Evolutionary conservation across 2,329 filamentous ascomycete species (phyloP), one percentile per base, ranked within the genome.

Genomic region (Colletotrichum sp.): DNA sequence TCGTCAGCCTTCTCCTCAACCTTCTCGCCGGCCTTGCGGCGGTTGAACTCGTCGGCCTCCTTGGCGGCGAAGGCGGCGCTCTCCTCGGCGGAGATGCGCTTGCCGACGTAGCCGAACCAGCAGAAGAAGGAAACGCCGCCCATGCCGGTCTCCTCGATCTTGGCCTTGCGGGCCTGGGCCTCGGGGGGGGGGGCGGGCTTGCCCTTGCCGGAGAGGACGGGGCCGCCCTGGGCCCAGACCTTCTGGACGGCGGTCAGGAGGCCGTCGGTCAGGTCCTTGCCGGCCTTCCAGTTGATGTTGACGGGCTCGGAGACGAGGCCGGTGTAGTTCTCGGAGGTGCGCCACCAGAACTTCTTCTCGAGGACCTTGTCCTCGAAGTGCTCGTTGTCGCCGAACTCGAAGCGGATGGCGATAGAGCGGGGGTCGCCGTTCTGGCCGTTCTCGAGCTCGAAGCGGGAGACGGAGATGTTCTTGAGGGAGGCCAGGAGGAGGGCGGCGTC

Each of bases 331-430:
- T 89, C 90, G 76, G 90, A 88, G 83, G 90, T 90, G 79, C 96
- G 93, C 89, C 93, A 95, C 91, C 93, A 96, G 87, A 99, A 98
- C 83, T 94, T 95, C 93, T 99, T 99, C 87, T 96, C 94, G 65
- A 99, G 87, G 70, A 93, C 90, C 71, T 87, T 89, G 87, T 98
- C 90, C 83, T 93, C 90, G 81, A 99, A 98, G 87, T 93, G 93
- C 66, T 95, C 92, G 86, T 99, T 99, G 78, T 93, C 90, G 76
- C 86, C 87, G 85, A 98, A 98, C 81, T 95, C 93, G 82, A 97
- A 95, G 78, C 88, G 92, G 88, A 98, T 91, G 76, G 90, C 88
- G 80, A 99, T 84, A 86, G 93, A 96, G 84, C 96, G 93, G 26
- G 96, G 96, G 82, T 97, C 95, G 81, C 95, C 95, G 72, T 87